Evolutionary conservation across 345 rosid genomes (phyloP), one percentile per base, ranked within the genome.

Genomic region (Rhodomyrtus tomentosa): DNA sequence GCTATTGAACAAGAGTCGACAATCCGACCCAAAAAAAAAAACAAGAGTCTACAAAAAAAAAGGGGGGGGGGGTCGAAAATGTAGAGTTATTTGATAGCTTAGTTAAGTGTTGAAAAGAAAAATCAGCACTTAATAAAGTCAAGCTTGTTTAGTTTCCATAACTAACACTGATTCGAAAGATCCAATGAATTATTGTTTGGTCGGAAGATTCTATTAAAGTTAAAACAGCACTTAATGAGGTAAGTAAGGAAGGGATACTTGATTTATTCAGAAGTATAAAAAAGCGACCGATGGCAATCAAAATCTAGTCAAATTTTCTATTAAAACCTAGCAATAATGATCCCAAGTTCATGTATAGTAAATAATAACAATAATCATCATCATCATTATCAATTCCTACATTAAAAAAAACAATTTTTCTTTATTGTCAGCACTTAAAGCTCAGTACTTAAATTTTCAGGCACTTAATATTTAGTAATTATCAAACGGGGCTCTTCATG

Each of bases 401-500:
- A n/a, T n/a, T n/a, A n/a, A n/a, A n/a, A n/a, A n/a, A n/a, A n/a
- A n/a, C n/a, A 8, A 2, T 14, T 59, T 15, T 59, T 16, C 18
- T 59, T 1, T 15, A n/a, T 59, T 29, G 36, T 15, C 40, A 15
- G 3, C 40, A 14, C 22, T 59, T 7, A 29, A 29, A 14, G 15
- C 4, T 15, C 40, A 59, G 15, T 59, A 29, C 73, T 15, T 29
- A 59, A 15, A n/a, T 56, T 14, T 56, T 13, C 7, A n/a, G 2
- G 2, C 6, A 58, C 36, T 58, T 5, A 29, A 3, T 59, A 14
- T 0, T 59, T 16, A 59, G 8, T 27, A 15, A 15, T 59, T 29
- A 9, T 29, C 22, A 59, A 59, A 59, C 0, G 0, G 0, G 9
- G 73, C 3, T 3, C 73, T 3, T 29, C 29, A 10, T 16, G 11